Evolutionary conservation across 2,329 filamentous ascomycete species (phyloP), one percentile per base, ranked within the genome.

Genomic region (Sarocladium kiliense): DNA sequence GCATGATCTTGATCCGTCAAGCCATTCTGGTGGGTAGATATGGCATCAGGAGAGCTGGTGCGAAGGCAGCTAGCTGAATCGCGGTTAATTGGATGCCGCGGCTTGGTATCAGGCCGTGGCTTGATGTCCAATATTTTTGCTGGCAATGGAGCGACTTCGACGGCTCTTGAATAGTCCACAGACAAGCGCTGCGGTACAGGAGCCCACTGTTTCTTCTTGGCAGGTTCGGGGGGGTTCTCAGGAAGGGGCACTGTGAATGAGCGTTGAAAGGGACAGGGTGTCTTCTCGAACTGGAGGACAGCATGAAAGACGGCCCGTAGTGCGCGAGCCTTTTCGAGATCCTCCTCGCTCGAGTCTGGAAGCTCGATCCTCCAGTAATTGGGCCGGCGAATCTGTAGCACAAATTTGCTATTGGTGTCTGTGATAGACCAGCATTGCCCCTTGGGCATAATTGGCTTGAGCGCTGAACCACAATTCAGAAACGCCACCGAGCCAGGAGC

Each of bases 371-470:
- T 85, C 80, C 94, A 96, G 69, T 94, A 97, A 42, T 88, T 87
- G 27, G 92, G 87, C 44, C 87, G 83, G 21, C 91, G 80, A 60
- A 95, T 90, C 60, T 92, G 88, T 57, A 97, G 74, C n/a, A 96
- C 88, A 62, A 96, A 96, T 62, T 86, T 81, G 69, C 77, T 91
- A 39, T 87, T 87, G 55, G 86, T 81, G 56, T 90, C 88, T 68
- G 95, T 89, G 30, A 97, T 88, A 68, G 89, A 95, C 92, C 92
- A 97, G 66, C 89, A 95, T 70, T 96, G 91, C 57, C 91, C 95
- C 68, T 90, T 90, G 23, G 89, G 90, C 54, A 97, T 74, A 59
- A 97, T 94, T 11, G 92, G 88, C 64, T 94, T 89, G 18, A 96
- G 79, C 16, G 92, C 86, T 55, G 84, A 85, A 57, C 89, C 89